Evolutionary conservation across 306 rosid genomes (phyloP), one percentile per base, ranked within the genome.

Genomic region (Inga laurina): DNA sequence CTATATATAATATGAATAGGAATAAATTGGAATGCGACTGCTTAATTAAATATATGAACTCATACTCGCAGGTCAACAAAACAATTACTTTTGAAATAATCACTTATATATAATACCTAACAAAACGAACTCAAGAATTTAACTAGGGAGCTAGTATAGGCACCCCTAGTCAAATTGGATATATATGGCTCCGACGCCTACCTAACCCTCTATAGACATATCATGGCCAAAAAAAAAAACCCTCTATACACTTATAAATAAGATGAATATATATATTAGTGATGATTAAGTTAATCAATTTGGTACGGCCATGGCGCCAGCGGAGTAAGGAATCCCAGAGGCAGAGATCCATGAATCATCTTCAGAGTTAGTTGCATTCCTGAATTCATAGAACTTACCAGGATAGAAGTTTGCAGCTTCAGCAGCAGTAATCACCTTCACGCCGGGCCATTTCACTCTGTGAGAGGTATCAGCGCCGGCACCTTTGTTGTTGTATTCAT

Each of bases 401-500:
- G 94, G 81, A 1, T 89, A 88, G 81, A 71, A 94, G 7, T 82
- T 34, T 0, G 1, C 1, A 6, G 99, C 97, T 4, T 86, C 84
- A 0, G 0, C 0, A 1, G 82, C 10, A 0, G 22, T 18, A 6
- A 92, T 7, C 0, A 8, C 12, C 83, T 88, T 93, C 3, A 89
- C 59, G 8, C 94, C 93, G 0, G 70, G 79, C 99, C 99, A 96
- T 5, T 61, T 81, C 3, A 86, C 91, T 27, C 99, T 83, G 0
- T 6, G 7, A 0, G 15, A 1, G 4, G 37, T 81, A 10, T 2
- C 57, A 0, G 98, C 74, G 3, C 97, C 97, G 0, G 84, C 81
- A 8, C 99, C 99, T 14, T 61, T 82, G 77, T 94, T 94, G 49
- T 76, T 72, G 56, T 56, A 79, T 91, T 96, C 98, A 0, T 77